Evolutionary conservation across 2,329 filamentous ascomycete species (phyloP).

Genomic region (Penicillium concentricum): DNA sequence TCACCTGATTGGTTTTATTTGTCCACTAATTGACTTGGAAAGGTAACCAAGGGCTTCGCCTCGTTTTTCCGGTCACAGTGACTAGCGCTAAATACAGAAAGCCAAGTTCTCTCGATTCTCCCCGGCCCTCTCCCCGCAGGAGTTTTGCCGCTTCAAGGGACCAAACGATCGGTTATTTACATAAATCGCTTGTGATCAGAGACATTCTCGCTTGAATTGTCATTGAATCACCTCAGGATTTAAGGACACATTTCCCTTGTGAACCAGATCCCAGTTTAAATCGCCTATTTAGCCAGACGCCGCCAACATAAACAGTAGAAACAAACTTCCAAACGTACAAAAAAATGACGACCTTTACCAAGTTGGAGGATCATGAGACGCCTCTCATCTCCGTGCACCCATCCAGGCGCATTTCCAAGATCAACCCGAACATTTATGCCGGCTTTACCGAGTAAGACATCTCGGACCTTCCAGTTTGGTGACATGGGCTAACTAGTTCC

Average conservation of each 20-base stretch:
- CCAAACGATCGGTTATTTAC: not conserved
- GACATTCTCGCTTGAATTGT: not conserved
- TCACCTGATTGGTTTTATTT: not conserved
- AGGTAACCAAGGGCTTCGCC: not conserved
- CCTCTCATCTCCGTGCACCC: constrained; percentile 67
- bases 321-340: not conserved
- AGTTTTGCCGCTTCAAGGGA: constrained; percentile 31
- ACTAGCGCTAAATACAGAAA: not conserved
- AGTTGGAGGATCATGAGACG: constrained; percentile 59
- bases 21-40: no score
- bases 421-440: constrained; percentile 78
- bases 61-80: not conserved
- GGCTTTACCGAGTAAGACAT: constrained; percentile 74
- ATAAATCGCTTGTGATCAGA: not conserved
- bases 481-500: constrained; percentile 14
- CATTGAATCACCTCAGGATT: not conserved
- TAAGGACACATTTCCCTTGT: not conserved
- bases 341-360: constrained; percentile 72
- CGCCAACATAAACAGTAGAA: constrained; percentile 1
- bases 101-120: constrained; percentile 7
- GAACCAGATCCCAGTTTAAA: not conserved
- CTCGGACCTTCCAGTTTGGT: not conserved
- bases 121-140: constrained; percentile 33
- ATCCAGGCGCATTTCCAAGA: constrained; percentile 65
- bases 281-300: not conserved